Base-by-base conservation (phyloP, 2,329 filamentous ascomycete genomes). In the Fusarium citri region DNA sequence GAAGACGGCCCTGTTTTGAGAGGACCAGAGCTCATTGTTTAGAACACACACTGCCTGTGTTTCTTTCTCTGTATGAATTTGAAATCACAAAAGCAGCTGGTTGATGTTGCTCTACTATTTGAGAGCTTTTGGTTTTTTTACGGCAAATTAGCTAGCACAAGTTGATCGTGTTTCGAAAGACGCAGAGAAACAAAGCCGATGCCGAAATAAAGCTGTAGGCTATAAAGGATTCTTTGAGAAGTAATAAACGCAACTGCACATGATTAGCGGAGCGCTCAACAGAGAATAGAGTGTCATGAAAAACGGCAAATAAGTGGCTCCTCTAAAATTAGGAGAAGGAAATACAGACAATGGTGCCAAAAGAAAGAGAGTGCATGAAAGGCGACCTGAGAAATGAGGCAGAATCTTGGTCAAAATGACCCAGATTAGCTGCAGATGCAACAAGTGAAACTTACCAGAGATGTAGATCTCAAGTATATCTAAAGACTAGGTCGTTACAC, bases 21-120 rank as follows among this genome's bases (percentile, higher is more conserved):
- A 57, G 81, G 79, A 71, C 78, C 80, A 68, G 85, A 82, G 77
- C 82, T 88, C 86, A 89, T 88, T 67, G 74, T 83, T 64, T 62
- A 57, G 55, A 50, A 64, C 56, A 41, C 40, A 50, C 46, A 49
- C 55, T 56, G 51, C 40, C 45, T 67, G 31, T n/a, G 28, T 26
- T 57, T 69, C 57, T 64, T 64, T 64, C 60, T 49, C 54, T 66
- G 49, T 63, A 63, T 62, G 58, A 60, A 60, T 25, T 41, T 45
- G 37, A 40, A 45, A 41, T 31, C 26, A 26, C 47, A 26, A 23
- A 50, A 46, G 41, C 43, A 55, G 42, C 40, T 34, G 50, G 30
- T 31, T 66, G 30, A 50, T n/a, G 28, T 51, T 30, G 42, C 40
- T 28, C 48, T 20, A 23, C 26, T 22, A 25, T 46, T 23, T 10